These are phyloP conservation scores for Coemansia sp. DNA, from an alignment of 192 early-diverging fungal genomes.

Conservation along the genomic window DNA sequence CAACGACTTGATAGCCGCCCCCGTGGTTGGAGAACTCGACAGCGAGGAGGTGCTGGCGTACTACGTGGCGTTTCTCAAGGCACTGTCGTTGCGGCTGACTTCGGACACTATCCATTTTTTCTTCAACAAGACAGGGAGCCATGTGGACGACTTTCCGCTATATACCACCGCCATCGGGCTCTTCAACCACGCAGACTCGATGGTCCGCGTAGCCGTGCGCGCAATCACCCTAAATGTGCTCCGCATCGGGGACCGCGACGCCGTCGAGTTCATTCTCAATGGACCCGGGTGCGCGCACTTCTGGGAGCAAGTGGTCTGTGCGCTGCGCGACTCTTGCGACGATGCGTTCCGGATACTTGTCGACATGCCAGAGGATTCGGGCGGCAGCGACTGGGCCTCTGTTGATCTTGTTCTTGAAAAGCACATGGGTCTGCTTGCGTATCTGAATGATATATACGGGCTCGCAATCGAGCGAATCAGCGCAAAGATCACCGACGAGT, in stretches of 20 bases:
- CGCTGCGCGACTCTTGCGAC: slow-evolving; percentile 31
- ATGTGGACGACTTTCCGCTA: slow-evolving; percentile 54
- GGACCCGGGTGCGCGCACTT: slow-evolving; percentile 31
- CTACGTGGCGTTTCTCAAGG: slow-evolving; percentile 71
- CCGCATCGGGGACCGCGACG: slow-evolving; percentile 38
- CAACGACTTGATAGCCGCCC: slow-evolving; percentile 63
- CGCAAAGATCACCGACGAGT: slow-evolving; percentile 29
- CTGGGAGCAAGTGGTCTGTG: slow-evolving; percentile 44
- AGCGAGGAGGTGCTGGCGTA: slow-evolving; percentile 70
- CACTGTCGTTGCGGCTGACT: slow-evolving; percentile 66
- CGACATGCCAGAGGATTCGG: slow-evolving; percentile 39
- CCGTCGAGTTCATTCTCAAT: slow-evolving; percentile 35
- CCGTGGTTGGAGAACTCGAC: slow-evolving; percentile 52
- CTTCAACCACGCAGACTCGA: slow-evolving; percentile 68
- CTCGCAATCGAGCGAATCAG: slow-evolving; percentile 61
- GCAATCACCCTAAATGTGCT: slow-evolving; percentile 67
- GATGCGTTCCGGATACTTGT: slow-evolving; percentile 48
- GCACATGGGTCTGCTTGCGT: slow-evolving; percentile 65
- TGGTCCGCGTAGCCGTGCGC: slow-evolving; percentile 69
- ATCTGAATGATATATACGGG: slow-evolving; percentile 63
- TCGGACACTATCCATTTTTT: slow-evolving; percentile 65
- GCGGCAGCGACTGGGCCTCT: slow-evolving; percentile 28
- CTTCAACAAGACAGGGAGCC: slow-evolving; percentile 49
- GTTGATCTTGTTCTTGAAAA: slow-evolving; percentile 61
- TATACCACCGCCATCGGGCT: slow-evolving; percentile 67